Evolutionary conservation across 1,139 yeast genomes (phyloP).

Genomic region (Sugiyamaella sp.): DNA sequence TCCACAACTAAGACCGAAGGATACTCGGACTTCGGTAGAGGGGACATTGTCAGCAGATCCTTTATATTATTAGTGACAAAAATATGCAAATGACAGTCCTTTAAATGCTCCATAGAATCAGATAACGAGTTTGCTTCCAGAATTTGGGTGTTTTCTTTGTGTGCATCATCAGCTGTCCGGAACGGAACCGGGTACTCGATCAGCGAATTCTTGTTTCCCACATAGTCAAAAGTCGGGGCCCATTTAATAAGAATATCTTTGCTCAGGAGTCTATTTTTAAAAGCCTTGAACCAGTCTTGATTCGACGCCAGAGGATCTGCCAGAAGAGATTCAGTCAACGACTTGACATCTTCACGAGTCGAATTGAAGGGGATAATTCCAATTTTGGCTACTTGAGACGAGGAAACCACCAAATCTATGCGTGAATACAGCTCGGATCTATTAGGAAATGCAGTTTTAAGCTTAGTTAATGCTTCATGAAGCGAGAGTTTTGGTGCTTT

Average conservation of each 20-base stretch:
- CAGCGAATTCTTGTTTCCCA: conserved; percentile 42
- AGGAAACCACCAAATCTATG: conserved; percentile 9
- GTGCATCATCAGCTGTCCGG: conserved; percentile 24
- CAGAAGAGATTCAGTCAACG: conserved; percentile 39
- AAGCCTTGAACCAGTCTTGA: conserved; percentile 39
- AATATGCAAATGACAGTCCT: conserved; percentile 39
- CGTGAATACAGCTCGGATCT: conserved; percentile 19
- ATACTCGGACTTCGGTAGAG: conserved; percentile 9
- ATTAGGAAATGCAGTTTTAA: conserved; percentile 19
- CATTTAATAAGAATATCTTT: conserved; percentile 42
- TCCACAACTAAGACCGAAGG: conserved; percentile 35
- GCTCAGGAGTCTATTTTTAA: conserved; percentile 38
- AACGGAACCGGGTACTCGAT: conserved; percentile 44
- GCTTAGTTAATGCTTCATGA: background rate
- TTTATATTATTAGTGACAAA: conserved; percentile 32
- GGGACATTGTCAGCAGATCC: conserved; percentile 19
- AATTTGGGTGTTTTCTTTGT: conserved; percentile 32
- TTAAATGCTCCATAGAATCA: conserved; percentile 41
- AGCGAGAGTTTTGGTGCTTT: background rate
- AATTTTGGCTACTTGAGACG: conserved; percentile 47
- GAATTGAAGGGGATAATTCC: conserved; percentile 39
- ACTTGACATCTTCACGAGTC: conserved; percentile 35
- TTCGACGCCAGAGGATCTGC: conserved; percentile 44
- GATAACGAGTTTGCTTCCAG: conserved; percentile 39
- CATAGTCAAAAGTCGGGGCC: conserved; percentile 38